These are phyloP conservation scores for Coemansia sp. DNA, from an alignment of 192 early-diverging fungal species.

Conservation along the genomic window DNA sequence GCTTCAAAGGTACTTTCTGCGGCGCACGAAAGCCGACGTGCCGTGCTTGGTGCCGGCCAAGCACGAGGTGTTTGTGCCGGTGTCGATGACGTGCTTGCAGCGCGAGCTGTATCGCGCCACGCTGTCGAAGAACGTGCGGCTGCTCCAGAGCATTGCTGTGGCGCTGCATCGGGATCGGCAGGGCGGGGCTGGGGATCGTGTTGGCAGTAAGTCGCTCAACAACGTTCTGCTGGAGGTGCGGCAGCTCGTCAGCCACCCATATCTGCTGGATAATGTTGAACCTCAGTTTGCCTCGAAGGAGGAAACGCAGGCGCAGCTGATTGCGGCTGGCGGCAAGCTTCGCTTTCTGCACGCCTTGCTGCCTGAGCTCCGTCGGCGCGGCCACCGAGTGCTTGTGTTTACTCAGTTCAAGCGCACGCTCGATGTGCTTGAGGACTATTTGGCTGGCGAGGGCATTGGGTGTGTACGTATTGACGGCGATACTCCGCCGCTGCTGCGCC, in stretches of 20 bases:
- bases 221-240: conserved; percentile 97
- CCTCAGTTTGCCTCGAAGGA: conserved; percentile 49
- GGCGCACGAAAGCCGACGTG: conserved; percentile 91
- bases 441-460: conserved; percentile 67
- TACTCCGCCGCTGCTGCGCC: conserved; percentile 70
- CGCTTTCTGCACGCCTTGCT: conserved; percentile 87
- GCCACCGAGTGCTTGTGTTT: conserved; percentile 93
- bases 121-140: conserved; percentile 79
- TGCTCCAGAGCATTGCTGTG: conserved; percentile 50
- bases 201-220: conserved; percentile 55
- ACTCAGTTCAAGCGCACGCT: conserved; percentile 94
- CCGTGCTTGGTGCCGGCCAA: conserved; percentile 89
- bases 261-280: conserved; percentile 72
- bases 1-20: conserved; percentile 79
- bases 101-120: conserved; percentile 85
- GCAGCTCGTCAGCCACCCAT: conserved; percentile 93
- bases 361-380: conserved; percentile 76
- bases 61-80: conserved; percentile 89
- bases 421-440: conserved; percentile 86
- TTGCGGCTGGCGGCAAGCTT: conserved; percentile 93
- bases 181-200: background rate
- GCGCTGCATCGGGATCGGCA: conserved; percentile 18
- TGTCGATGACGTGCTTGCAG: conserved; percentile 84
- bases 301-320: conserved; percentile 75
- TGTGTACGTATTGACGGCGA: conserved; percentile 90